A percentile compares a stretch with the other conserved stretches of the same genome.
These are phyloP conservation scores for Xylariaceae sp. DNA, from an alignment of 2,329 filamentous ascomycete genomes.

Conservation along the genomic window DNA sequence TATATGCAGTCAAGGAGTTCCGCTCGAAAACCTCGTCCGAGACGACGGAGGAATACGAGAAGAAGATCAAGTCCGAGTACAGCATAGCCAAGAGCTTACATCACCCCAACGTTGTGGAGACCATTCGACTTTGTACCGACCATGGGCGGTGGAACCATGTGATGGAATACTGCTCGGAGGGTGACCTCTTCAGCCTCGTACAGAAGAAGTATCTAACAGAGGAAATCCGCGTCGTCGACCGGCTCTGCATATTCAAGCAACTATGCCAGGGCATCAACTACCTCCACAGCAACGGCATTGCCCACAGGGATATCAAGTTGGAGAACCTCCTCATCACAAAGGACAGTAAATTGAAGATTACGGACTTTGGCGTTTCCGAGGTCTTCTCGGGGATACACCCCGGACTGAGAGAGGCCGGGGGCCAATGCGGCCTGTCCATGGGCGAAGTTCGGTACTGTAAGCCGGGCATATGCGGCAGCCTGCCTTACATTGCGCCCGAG, in stretches of 20 bases:
- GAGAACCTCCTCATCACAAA: slow-evolving; percentile 78
- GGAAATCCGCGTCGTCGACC: slow-evolving; percentile 61
- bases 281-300: slow-evolving; percentile 76
- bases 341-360: slow-evolving; percentile 81
- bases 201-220: slow-evolving; percentile 62
- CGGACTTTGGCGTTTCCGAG: slow-evolving; percentile 85
- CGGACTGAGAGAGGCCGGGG: slow-evolving; percentile 65
- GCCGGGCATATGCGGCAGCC: slow-evolving; percentile 77
- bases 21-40: slow-evolving; percentile 66
- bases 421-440: slow-evolving; percentile 70
- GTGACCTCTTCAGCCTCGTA: slow-evolving; percentile 73
- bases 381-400: slow-evolving; percentile 80
- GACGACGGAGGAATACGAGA: slow-evolving; percentile 67
- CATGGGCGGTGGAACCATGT: slow-evolving; percentile 80
- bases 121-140: slow-evolving; percentile 68
- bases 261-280: slow-evolving; percentile 76
- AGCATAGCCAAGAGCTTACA: slow-evolving; percentile 79
- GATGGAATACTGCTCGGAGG: slow-evolving; percentile 85
- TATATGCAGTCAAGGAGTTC: slow-evolving; percentile 87
- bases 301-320: slow-evolving; percentile 85
- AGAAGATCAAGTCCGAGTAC: slow-evolving; percentile 89
- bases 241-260: slow-evolving; percentile 85
- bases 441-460: slow-evolving; percentile 63
- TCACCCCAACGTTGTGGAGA: slow-evolving; percentile 84
- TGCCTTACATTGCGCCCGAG: slow-evolving; percentile 84